Evolutionary conservation across 495 filamentous ascomycete genomes (phyloP), one percentile per base, ranked within the genome.

Genomic region (Trypethelium eluteriae): DNA sequence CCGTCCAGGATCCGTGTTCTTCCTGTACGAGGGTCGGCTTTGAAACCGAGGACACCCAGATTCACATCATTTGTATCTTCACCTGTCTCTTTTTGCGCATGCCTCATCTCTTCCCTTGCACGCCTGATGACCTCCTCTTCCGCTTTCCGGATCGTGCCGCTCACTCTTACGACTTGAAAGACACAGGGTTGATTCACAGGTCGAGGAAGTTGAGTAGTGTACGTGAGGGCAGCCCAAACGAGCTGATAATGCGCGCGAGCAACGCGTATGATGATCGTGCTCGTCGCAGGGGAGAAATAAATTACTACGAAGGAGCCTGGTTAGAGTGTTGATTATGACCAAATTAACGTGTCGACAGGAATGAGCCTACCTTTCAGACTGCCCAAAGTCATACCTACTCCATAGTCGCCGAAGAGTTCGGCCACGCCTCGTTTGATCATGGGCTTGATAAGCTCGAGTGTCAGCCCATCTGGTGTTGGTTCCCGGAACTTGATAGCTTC

Each of bases 231-330:
- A 0, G 92, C 86, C 94, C 94, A 98, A 9, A 94, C 87, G 56
- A 97, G 81, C 14, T 89, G 85, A 76, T 90, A 95, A 59, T 93
- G 85, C 0, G 84, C 84, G 50, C 93, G 86, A 10, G 89, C 83
- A 67, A 89, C 87, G 62, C 90, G 85, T 38, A 98, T 79, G 66
- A 98, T 98, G 63, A 91, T 89, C 5, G 93, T 98, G 25, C 91
- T 95, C 0, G 95, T 98, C n/a, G 90, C 90, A 2, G 83, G 82
- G 5, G 92, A 96, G 62, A 94, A 84, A 76, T 98, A 98, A 81
- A 94, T 96, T 14, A 98, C 92, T 95, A 66, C 46, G 62, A 65
- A 39, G 39, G 62, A 65, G 25, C 61, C 64, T 66, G 38, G 67
- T 71, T 47, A 73, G 25, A 25, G 25, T 25, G 25, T 25, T 25